Evolutionary conservation across 2,329 filamentous ascomycete genomes (phyloP).

Genomic region (Fusarium hainanense): DNA sequence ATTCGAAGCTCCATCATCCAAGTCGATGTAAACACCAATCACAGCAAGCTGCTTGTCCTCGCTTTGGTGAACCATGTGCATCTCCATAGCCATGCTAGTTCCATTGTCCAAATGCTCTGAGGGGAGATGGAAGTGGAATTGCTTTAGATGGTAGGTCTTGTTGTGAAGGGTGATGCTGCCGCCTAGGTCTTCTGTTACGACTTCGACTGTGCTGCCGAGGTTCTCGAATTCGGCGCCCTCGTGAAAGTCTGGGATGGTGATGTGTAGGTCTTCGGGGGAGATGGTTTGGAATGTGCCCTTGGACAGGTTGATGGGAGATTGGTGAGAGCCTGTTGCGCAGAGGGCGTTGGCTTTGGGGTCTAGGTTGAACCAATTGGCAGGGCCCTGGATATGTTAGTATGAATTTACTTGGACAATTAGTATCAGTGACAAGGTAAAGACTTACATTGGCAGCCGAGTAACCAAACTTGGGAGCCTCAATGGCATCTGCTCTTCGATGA

Average conservation of each 20-base stretch:
- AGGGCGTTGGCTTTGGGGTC: conserved; percentile 53
- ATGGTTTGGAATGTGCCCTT: conserved; percentile 43
- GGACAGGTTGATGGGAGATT: conserved; percentile 67
- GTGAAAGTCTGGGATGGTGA: conserved; percentile 52
- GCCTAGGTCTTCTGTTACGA: conserved; percentile 54
- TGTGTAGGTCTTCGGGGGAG: conserved; percentile 48
- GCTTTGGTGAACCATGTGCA: conserved; percentile 47
- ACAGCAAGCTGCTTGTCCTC: conserved; percentile 45
- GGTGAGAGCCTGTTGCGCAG: conserved; percentile 61
- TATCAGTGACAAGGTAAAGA: not conserved
- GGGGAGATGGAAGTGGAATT: conserved; percentile 71
- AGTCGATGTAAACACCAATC: conserved; percentile 42
- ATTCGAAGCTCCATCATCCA: conserved; percentile 24
- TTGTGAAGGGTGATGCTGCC: conserved; percentile 58
- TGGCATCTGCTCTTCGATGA: conserved; percentile 47
- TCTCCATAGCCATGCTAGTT: conserved; percentile 46
- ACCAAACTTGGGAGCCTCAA: conserved; percentile 53
- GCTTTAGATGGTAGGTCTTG: conserved; percentile 57
- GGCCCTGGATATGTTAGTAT: conserved; percentile 51
- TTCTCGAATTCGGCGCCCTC: conserved; percentile 60
- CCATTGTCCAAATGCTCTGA: conserved; percentile 66
- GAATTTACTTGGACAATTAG: not conserved
- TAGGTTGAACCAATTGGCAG: conserved; percentile 64
- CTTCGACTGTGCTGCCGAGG: conserved; percentile 63
- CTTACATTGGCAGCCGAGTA: conserved; percentile 53